Evolutionary conservation across 345 rosid genomes (phyloP), one percentile per base, ranked within the genome.

Genomic region (Euclidium syriacum): DNA sequence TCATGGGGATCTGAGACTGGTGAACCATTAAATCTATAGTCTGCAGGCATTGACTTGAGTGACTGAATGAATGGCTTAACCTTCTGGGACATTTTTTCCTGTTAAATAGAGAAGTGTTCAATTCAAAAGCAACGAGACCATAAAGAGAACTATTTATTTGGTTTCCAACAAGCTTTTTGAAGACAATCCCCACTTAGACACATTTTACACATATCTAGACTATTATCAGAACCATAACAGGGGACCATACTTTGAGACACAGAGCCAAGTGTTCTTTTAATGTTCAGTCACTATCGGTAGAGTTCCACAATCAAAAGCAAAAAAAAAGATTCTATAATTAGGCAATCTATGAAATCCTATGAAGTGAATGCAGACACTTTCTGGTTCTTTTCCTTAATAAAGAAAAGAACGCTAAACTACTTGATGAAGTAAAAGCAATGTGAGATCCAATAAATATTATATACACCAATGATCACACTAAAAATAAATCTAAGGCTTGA

Each of bases 11-110:
- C 84, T 52, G 88, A 76, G 44, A 61, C 32, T 16, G 77, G 73
- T 9, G 83, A 75, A 69, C 76, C 84, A 56, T 66, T 64, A 58
- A 80, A 70, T 78, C 82, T 79, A 70, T 77, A 81, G 68, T 82
- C 83, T 52, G 73, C 83, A 0, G 96, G 95, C 84, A 85, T 68
- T 4, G 94, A 85, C 77, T 82, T 81, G 77, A 87, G 78, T n/a
- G 81, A 73, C 72, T 80, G 85, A 52, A 85, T 49, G 33, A 78
- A 72, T 61, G 91, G 81, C 41, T 52, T 71, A 67, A 74, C 75
- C 80, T 73, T 81, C 64, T 74, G 75, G 0, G 79, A 59, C 90
- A 85, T 89, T 62, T 89, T 62, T 75, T 81, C 75, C 60, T 69
- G 54, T 74, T 35, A 75, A 60, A 64, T 68, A 73, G 58, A 46